phyloP scores from a whole-genome alignment of 441 rosid species.

The Populus tomentosa region DNA sequence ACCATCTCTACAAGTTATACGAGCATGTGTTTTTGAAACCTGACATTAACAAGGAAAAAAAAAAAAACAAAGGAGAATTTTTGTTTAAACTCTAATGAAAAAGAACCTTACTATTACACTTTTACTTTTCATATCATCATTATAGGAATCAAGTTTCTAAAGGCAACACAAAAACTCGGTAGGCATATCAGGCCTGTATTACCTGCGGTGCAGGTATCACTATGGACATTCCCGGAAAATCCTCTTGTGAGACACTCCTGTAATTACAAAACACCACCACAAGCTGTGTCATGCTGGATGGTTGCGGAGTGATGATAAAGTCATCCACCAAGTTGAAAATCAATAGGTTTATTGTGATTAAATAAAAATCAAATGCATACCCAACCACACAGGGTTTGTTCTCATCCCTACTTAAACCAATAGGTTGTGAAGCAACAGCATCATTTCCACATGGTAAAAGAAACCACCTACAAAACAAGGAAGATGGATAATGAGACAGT shows the following conservation, averaged over 20 bases:
- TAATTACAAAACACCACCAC: slow-evolving; percentile 11
- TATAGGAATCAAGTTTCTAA: slow-evolving; percentile 2
- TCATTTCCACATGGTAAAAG: slow-evolving; percentile 55
- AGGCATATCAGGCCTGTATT: slow-evolving; percentile 1
- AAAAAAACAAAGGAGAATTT: neutral
- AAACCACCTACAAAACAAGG: slow-evolving; percentile 52
- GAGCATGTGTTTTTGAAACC: slow-evolving; percentile 80
- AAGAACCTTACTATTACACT: neutral
- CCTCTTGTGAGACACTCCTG: slow-evolving; percentile 55
- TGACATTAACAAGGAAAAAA: slow-evolving; percentile 21
- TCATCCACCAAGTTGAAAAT: neutral
- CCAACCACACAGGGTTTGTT: slow-evolving; percentile 58
- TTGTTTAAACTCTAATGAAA: neutral
- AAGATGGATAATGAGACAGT: too few relatives aligned
- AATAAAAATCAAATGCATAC: slow-evolving; percentile 29
- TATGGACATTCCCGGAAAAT: slow-evolving; percentile 49
- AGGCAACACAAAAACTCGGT: neutral
- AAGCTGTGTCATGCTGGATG: neutral
- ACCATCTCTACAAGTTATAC: slow-evolving; percentile 65
- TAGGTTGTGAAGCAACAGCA: slow-evolving; percentile 39
- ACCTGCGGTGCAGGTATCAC: slow-evolving; percentile 64
- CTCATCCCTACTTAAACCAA: slow-evolving; percentile 56
- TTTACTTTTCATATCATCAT: neutral
- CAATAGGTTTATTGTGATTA: neutral
- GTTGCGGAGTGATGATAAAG: neutral